These are phyloP conservation scores for Penicillium coprophilum DNA, from an alignment of 495 filamentous ascomycete genomes.

Conservation along the genomic window DNA sequence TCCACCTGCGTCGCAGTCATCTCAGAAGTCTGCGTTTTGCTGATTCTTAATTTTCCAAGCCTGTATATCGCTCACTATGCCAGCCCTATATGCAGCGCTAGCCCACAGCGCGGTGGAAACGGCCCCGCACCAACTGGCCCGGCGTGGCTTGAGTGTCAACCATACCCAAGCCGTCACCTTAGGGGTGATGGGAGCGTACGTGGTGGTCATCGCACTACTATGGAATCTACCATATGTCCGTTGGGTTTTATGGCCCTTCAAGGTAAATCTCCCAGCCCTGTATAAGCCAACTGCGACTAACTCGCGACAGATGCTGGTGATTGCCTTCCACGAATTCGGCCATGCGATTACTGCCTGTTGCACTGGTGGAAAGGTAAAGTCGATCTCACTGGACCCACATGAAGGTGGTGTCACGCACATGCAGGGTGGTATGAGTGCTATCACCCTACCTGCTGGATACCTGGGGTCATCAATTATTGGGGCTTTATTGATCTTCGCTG, in stretches of 20 bases:
- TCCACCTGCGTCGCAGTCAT: neutral
- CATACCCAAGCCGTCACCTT: slow-evolving; percentile 73
- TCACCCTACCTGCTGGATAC: slow-evolving; percentile 77
- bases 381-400: slow-evolving; percentile 67
- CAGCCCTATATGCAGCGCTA: slow-evolving; percentile 31
- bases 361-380: slow-evolving; percentile 70
- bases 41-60: neutral
- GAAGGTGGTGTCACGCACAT: slow-evolving; percentile 76
- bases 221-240: slow-evolving; percentile 79
- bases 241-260: slow-evolving; percentile 79
- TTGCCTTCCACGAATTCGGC: slow-evolving; percentile 81
- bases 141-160: slow-evolving; percentile 62
- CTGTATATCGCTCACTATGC: slow-evolving; percentile 23
- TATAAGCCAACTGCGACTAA: slow-evolving; percentile 4
- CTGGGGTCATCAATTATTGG: slow-evolving; percentile 74
- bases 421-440: slow-evolving; percentile 69
- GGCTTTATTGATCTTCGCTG: slow-evolving; percentile 74
- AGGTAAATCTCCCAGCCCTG: slow-evolving; percentile 46
- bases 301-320: slow-evolving; percentile 69
- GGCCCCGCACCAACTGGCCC: slow-evolving; percentile 30
- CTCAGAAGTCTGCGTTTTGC: neutral
- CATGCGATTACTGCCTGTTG: slow-evolving; percentile 72
- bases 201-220: slow-evolving; percentile 69
- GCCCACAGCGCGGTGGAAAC: slow-evolving; percentile 25
- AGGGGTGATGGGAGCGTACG: slow-evolving; percentile 66